These are phyloP conservation scores for Alternaria rosae DNA, from an alignment of 2,329 filamentous ascomycete species.

Conservation along the genomic window DNA sequence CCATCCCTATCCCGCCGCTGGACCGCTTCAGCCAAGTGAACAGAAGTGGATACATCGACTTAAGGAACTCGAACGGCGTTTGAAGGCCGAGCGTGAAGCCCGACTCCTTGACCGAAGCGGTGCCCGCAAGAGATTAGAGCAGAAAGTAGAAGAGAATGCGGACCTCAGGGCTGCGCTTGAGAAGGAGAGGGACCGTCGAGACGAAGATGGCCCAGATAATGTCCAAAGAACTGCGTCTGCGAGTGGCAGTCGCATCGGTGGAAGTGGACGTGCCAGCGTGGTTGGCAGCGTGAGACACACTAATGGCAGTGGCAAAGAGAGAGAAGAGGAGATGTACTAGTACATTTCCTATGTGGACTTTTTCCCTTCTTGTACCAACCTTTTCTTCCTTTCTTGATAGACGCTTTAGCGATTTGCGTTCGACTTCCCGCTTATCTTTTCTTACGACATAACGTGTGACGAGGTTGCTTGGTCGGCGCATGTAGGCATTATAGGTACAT, in stretches of 20 bases:
- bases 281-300: constrained; percentile 21
- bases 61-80: constrained; percentile 83
- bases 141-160: constrained; percentile 76
- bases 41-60: constrained; percentile 85
- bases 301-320: constrained; percentile 16
- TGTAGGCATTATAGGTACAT: not conserved
- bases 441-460: constrained; percentile 18
- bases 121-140: constrained; percentile 79
- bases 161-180: constrained; percentile 72
- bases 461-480: constrained; percentile 8
- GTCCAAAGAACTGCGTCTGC: constrained; percentile 27
- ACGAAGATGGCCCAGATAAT: constrained; percentile 24
- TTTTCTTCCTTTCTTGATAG: constrained; percentile 5
- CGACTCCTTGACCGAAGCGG: constrained; percentile 83
- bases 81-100: constrained; percentile 90
- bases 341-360: constrained; percentile 10
- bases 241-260: constrained; percentile 25
- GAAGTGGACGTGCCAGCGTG: constrained; percentile 31
- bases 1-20: constrained; percentile 45
- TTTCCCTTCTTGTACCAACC: not conserved
- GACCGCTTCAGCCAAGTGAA: constrained; percentile 61
- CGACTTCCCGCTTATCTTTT: not conserved
- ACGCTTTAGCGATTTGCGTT: constrained; percentile 6
- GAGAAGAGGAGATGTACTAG: constrained; percentile 34
- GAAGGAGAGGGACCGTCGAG: constrained; percentile 56